Evolutionary conservation across 305 asterid species (phyloP).

Genomic region (Lippia alba): DNA sequence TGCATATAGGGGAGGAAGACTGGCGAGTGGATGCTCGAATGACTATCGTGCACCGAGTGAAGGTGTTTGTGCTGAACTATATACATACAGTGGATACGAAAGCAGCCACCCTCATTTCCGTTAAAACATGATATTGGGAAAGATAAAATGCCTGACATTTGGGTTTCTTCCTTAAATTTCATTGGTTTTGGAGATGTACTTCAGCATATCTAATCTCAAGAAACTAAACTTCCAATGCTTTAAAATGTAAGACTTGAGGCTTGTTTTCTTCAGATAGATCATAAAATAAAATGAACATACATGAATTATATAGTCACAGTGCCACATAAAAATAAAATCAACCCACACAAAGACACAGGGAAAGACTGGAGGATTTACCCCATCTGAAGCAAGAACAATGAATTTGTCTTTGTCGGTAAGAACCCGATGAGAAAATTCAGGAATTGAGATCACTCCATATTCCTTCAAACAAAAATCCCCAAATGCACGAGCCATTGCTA

Average conservation of each 20-base stretch:
- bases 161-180: too few species aligned
- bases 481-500: constrained; percentile 99
- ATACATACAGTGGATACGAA: too few species aligned
- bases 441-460: constrained; percentile 93
- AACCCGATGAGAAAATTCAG: constrained; percentile 83
- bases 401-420: constrained; percentile 80
- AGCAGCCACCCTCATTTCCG: too few species aligned
- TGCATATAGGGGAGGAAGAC: too few species aligned
- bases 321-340: neutral
- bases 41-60: too few species aligned
- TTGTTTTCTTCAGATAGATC: neutral
- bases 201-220: neutral
- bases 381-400: constrained; percentile 92
- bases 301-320: neutral
- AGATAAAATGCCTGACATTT: too few species aligned
- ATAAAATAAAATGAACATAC: neutral
- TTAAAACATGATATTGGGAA: too few species aligned
- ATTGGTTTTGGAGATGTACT: too few species aligned
- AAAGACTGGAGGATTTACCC: constrained; percentile 56
- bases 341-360: constrained; percentile 5
- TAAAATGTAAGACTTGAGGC: neutral
- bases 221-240: neutral
- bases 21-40: too few species aligned
- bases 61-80: too few species aligned
- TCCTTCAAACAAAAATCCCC: constrained; percentile 98